Evolutionary conservation across 2,329 filamentous ascomycete species (phyloP), one percentile per base, ranked within the genome.

Genomic region (Dothiorella sarmentorum): DNA sequence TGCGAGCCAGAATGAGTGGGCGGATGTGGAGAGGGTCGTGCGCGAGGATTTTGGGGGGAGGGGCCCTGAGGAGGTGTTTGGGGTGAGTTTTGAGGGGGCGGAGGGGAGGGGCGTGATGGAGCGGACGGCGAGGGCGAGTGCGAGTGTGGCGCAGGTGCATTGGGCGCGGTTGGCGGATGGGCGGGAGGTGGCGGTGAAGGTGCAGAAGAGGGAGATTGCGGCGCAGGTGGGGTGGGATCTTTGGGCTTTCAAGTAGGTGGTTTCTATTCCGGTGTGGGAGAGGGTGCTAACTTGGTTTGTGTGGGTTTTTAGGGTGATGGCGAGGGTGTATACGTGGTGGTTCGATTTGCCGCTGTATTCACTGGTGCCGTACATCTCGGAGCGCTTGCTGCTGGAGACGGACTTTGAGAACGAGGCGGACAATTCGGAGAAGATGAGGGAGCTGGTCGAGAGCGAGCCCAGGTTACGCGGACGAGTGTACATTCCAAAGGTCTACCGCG

Each of bases 141-240:
- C 94, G 2, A 96, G 90, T 71, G 93, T 99, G 7, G 94, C 94
- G 1, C 94, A 97, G 75, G 94, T 99, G 2, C 94, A 97, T 71
- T 97, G 93, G 91, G 94, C 94, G 7, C 80, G 87, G 61, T 73
- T 97, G 59, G 76, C 85, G 3, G 93, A 97, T 75, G 94, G 94
- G 0, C 82, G 91, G 47, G 92, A 97, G 77, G 89, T 97, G 20
- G 94, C 94, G 2, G 84, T 99, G 70, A 99, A 99, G 78, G 87
- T 99, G 4, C 94, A 99, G 78, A 99, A 97, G 78, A 84, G 87
- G 52, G 93, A 97, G 79, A 97, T 99, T 70, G 86, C 84, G 18
- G 86, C 88, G 69, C 94, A 97, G 76, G 89, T 97, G 35, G 85
- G 86, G 4, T 96, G 91, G 91, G 94, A 99, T 79, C 73, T 99